Base-by-base conservation (phyloP, 2,329 filamentous ascomycete genomes). In the Neonectria faginata region DNA sequence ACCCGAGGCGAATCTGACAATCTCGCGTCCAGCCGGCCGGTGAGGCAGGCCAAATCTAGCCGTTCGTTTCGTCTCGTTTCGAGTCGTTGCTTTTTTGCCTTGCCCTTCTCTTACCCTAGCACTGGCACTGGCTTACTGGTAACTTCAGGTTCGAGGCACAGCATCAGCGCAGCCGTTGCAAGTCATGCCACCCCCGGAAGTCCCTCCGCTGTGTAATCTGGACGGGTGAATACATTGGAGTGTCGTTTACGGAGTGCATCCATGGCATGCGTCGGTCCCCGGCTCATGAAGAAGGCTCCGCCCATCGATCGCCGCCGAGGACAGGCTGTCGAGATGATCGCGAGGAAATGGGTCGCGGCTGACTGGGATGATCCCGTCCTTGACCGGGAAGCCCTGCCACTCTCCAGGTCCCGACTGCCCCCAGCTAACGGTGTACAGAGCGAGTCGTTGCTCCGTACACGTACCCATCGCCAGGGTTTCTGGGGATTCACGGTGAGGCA, bases 121-220 rank as follows among this genome's bases (percentile, higher is more conserved):
- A 16, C 36, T 39, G 36, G 14, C 29, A 25, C 25, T 25, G 25
- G 25, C 14, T 39, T 39, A n/a, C 12, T 16, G 57, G 42, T 27
- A 54, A 18, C 29, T 36, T 39, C 50, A 12, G n/a, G 31, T 12
- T 39, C 33, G 65, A 72, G 66, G 64, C 60, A 70, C 73, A 74
- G 71, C 64, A 72, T 66, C 57, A 62, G 65, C 65, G 71, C 73
- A 74, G 71, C 69, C 62, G 69, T 72, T 69, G 67, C 62, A 72
- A 68, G 73, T 74, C 73, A 74, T 74, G 70, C 73, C 70, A 70
- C 73, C 66, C 66, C 54, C 14, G 27, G 42, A 41, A 41, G 39
- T n/a, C n/a, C 39, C 16, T 42, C n/a, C n/a, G 39, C 39, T 42
- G 39, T 42, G 39, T 20, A 42, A 42, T 42, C 39, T 18, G 39